Base-by-base conservation (phyloP, 768 basidiomycete genomes). In the Mycena rosella region DNA sequence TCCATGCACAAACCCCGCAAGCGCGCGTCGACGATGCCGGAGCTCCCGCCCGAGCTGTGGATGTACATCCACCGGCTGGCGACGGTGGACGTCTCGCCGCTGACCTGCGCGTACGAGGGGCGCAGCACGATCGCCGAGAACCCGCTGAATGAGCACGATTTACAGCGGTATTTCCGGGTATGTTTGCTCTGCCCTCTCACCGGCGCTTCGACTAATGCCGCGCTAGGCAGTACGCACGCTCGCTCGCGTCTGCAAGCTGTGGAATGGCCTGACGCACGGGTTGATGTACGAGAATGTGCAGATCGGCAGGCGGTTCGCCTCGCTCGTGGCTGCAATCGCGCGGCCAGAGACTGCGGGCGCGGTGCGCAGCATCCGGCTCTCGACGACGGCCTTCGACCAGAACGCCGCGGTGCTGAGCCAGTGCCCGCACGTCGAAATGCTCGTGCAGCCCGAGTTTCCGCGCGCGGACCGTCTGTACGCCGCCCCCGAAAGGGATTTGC, bases 291-390 rank as follows among this genome's bases (percentile, higher is more conserved):
- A 58, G 15, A 58, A 67, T 44, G 27, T 70, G 6, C 40, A 36
- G n/a, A 49, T 70, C 26, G 38, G 17, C 22, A 18, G 6, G 20
- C 51, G 45, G 5, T 70, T 55, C 29, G 20, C 18, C 42, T 42
- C 36, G 1, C 51, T 60, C n/a, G 40, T n/a, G 1, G 24, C 38
- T 9, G 55, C 48, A 2, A 30, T 68, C 32, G 5, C 48, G 17
- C 27, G 42, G 2, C 65, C 65, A 5, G 10, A 38, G 1, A 42
- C 42, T 10, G 65, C 70, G 14, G 17, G 18, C 8, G 45, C 48
- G 2, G 70, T 71, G 5, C 70, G 70, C 38, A 51, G 26, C 22
- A 20, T 67, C 4, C 61, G 65, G 5, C 70, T 71, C 26, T 67
- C 65, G 1, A 34, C 57, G 7, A 57, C 56, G 27, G 65, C 57